Evolutionary conservation across 108 stramenopile species (phyloP).

Genomic region (Aurantiochytrium sp.): DNA sequence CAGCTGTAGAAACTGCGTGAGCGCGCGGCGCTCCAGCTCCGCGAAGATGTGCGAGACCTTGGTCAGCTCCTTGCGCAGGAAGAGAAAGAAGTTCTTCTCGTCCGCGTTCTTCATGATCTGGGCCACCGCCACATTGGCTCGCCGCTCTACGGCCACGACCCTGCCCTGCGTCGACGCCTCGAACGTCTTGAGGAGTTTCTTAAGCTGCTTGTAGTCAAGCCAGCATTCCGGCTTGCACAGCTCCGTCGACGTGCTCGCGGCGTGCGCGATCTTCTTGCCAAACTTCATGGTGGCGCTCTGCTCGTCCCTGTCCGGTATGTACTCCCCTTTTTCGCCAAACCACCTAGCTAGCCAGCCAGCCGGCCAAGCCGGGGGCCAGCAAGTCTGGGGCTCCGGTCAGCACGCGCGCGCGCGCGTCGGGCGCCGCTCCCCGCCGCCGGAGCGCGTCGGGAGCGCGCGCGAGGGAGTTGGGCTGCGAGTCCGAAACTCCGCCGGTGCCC

Average conservation of each 20-base stretch:
- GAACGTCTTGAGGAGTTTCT: conserved; percentile 8
- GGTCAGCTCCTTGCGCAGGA: background rate
- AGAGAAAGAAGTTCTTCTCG: conserved; percentile 14
- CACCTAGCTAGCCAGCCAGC: too few relatives aligned
- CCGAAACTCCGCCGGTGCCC: too few relatives aligned
- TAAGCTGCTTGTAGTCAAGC: conserved; percentile 23
- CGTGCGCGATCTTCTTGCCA: conserved; percentile 23
- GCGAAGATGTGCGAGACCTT: background rate
- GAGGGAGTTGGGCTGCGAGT: too few relatives aligned
- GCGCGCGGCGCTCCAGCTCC: background rate
- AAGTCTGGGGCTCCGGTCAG: too few relatives aligned
- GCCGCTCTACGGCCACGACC: background rate
- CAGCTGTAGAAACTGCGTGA: background rate
- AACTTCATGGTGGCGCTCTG: conserved; percentile 16
- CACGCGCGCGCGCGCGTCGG: too few relatives aligned
- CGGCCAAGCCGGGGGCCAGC: too few relatives aligned
- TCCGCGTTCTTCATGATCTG: conserved; percentile 11
- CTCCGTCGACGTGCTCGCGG: background rate
- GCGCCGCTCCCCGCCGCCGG: too few relatives aligned
- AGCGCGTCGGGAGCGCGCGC: too few relatives aligned
- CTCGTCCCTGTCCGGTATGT: too few relatives aligned
- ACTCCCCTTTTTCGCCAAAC: too few relatives aligned
- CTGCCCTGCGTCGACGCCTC: background rate
- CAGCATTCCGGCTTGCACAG: conserved; percentile 17
- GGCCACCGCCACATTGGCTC: background rate